Percentiles rank a stretch among this genome's conserved stretches.
Evolutionary conservation across 345 rosid genomes (phyloP).

Genomic region (Pistacia atlantica): DNA sequence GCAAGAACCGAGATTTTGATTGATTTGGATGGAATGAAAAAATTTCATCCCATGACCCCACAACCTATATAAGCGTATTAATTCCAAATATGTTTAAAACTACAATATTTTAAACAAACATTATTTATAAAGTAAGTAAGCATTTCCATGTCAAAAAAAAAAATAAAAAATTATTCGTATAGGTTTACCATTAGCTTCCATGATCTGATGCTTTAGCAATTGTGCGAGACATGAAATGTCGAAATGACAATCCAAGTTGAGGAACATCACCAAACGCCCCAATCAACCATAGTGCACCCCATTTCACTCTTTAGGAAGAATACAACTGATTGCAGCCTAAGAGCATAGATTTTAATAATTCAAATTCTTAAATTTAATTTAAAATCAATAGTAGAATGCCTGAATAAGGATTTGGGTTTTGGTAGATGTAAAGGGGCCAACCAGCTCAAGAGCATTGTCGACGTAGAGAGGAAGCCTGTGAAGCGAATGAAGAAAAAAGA

Average conservation of each 20-base stretch:
- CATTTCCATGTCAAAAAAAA: too few relatives aligned
- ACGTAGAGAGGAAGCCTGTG: conserved; percentile 63
- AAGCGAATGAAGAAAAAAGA: conserved; percentile 60
- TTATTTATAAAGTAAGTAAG: too few relatives aligned
- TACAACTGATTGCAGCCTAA: conserved; percentile 58
- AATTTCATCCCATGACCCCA: too few relatives aligned
- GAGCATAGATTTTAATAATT: too few relatives aligned
- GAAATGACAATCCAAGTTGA: conserved; percentile 81
- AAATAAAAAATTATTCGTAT: too few relatives aligned
- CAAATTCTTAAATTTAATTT: too few relatives aligned
- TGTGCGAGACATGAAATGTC: conserved; percentile 60
- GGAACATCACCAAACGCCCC: conserved; percentile 52
- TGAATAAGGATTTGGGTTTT: conserved; percentile 75
- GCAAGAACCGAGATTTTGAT: too few relatives aligned
- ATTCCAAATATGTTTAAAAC: too few relatives aligned
- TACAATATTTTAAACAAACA: too few relatives aligned
- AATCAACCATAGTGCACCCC: conserved; percentile 73
- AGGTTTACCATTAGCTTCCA: too few relatives aligned
- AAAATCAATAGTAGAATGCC: conserved; percentile 14
- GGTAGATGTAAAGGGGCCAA: conserved; percentile 69
- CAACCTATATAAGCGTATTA: too few relatives aligned
- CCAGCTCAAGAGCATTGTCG: conserved; percentile 69
- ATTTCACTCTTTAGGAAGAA: conserved; percentile 68
- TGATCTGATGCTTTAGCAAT: conserved; percentile 57
- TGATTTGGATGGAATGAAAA: too few relatives aligned